Percentiles rank a stretch among this genome's conserved stretches.
Evolutionary conservation across 2,329 filamentous ascomycete species (phyloP).

Genomic region (Byssothecium circinans): DNA sequence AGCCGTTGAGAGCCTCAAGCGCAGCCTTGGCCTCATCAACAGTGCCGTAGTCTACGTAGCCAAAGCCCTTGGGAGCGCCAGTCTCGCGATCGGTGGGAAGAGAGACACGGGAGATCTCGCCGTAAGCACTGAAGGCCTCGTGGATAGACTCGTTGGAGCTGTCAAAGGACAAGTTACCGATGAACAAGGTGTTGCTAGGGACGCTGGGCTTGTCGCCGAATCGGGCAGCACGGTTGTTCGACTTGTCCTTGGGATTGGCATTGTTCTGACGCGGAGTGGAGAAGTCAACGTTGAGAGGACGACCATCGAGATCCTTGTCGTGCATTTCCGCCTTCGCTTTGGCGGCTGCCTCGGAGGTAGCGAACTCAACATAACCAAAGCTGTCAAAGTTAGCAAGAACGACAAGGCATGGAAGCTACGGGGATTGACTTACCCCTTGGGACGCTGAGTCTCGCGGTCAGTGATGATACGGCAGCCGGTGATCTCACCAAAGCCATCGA

Average conservation of each 20-base stretch:
- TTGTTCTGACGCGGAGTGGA: conserved; percentile 66
- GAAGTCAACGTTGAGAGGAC: conserved; percentile 77
- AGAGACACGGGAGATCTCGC: conserved; percentile 74
- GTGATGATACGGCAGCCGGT: conserved; percentile 77
- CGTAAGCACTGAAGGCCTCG: conserved; percentile 72
- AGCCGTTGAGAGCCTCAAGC: conserved; percentile 70
- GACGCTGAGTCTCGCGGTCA: conserved; percentile 77
- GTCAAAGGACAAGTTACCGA: conserved; percentile 88
- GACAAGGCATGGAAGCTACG: neutral
- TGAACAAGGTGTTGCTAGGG: conserved; percentile 83
- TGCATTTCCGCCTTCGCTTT: conserved; percentile 76
- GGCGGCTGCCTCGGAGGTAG: conserved; percentile 65
- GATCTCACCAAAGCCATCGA: conserved; percentile 76
- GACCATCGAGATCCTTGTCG: conserved; percentile 72
- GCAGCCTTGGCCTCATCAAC: conserved; percentile 81
- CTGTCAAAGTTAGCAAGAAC: conserved; percentile 42
- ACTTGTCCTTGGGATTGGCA: conserved; percentile 43
- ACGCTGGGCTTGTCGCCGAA: conserved; percentile 81
- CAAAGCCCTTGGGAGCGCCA: conserved; percentile 87
- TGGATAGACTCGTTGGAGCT: conserved; percentile 74
- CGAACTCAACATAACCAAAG: conserved; percentile 92
- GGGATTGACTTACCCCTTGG: conserved; percentile 65
- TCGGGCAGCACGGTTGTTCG: conserved; percentile 61
- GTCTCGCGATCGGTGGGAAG: conserved; percentile 86
- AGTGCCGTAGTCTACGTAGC: conserved; percentile 81